Evolutionary conservation across 768 basidiomycete species (phyloP), one percentile per base, ranked within the genome.

Genomic region (Mycena alexandri): DNA sequence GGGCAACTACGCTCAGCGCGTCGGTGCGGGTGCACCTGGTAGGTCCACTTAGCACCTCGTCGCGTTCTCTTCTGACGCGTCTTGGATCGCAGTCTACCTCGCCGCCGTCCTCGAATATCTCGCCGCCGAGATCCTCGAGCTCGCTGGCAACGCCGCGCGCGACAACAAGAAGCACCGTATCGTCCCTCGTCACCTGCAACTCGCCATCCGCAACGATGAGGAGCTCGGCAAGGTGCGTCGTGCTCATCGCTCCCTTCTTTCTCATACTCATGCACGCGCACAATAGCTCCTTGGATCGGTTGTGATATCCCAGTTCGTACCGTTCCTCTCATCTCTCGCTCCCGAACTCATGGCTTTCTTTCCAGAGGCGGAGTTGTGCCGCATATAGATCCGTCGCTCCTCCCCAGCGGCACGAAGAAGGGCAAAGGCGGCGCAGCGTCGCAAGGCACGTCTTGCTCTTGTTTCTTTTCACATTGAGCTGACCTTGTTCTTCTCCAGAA

Each of bases 81-180:
- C 14, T 64, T 52, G 0, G 33, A 29, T 16, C 71, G 29, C 64
- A 89, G 90, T 93, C 68, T 93, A 93, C 80, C 87, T 93, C 69
- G 92, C 91, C 38, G 91, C 91, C 29, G 91, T 93, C 72, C 86
- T 93, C 72, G 92, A 93, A 78, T 92, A 93, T 76, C 87, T 93
- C 71, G 89, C 91, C 61, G 92, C 92, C 59, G 92, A 93, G 80
- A 93, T 93, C 78, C 88, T 93, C 67, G 92, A 93, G 78, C 83
- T 93, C 41, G 93, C 92, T 69, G 93, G 92, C 51, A 90, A 90
- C 74, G 90, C 90, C 41, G 90, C 87, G n/a, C n/a, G n/a, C n/a
- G n/a, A n/a, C n/a, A n/a, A n/a, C n/a, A n/a, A n/a, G n/a, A n/a
- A n/a, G n/a, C 88, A 89, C 74, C 91, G 93, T 87, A 93, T 93